Evolutionary conservation across 192 early-diverging fungal species (phyloP).

Genomic region (Coemansia sp.): DNA sequence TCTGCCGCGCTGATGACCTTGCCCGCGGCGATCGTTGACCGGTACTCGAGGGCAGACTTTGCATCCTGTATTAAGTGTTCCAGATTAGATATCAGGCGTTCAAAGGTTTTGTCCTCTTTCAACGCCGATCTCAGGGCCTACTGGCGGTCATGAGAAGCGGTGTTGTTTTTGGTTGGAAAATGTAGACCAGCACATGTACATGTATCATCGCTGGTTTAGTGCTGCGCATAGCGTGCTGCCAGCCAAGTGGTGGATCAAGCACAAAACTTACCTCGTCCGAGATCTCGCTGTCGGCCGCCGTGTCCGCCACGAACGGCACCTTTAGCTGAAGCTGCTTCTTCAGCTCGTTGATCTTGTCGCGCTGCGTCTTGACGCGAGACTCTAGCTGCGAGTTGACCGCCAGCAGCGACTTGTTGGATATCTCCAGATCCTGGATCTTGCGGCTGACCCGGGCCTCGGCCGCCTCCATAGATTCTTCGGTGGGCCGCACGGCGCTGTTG

Average conservation of each 20-base stretch:
- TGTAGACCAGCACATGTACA: neutral
- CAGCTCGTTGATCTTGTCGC: slow-evolving; percentile 39
- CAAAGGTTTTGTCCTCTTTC: slow-evolving; percentile 50
- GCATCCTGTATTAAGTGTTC: slow-evolving; percentile 51
- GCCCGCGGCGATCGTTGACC: slow-evolving; percentile 42
- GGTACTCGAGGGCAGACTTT: slow-evolving; percentile 45
- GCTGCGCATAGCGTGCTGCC: neutral
- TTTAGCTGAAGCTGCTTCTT: slow-evolving; percentile 40
- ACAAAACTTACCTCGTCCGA: slow-evolving; percentile 42
- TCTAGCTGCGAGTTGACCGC: slow-evolving; percentile 46
- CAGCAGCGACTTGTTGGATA: slow-evolving; percentile 47
- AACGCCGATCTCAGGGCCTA: slow-evolving; percentile 50
- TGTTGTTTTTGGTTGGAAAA: slow-evolving; percentile 11
- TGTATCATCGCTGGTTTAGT: neutral
- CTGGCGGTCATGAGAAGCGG: slow-evolving; percentile 47
- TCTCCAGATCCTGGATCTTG: slow-evolving; percentile 49
- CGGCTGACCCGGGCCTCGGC: slow-evolving; percentile 48
- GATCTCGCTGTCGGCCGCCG: slow-evolving; percentile 20
- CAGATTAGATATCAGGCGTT: slow-evolving; percentile 51
- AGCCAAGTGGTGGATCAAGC: neutral
- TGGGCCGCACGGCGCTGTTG: slow-evolving; percentile 32
- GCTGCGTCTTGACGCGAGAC: slow-evolving; percentile 38
- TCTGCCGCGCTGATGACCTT: slow-evolving; percentile 48
- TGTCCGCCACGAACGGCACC: slow-evolving; percentile 14
- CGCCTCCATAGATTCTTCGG: slow-evolving; percentile 43